Conservation (phyloP, 2,329 filamentous ascomycete species). For the Rasamsonia emersonii region DNA sequence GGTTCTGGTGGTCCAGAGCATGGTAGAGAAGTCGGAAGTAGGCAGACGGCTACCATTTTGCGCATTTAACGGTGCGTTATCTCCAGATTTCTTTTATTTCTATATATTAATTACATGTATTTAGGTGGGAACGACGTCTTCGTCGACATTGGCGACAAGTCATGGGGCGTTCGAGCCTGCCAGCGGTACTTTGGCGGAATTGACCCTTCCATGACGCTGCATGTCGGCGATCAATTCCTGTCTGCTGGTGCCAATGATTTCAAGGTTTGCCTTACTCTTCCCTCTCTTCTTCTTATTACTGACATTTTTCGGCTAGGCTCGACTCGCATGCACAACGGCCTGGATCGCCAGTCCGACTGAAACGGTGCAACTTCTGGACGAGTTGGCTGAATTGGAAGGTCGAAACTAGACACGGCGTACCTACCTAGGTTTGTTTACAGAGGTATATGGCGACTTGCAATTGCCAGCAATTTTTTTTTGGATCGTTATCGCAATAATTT, state of each 20-base stretch:
- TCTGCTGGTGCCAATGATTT: slow-evolving; percentile 96
- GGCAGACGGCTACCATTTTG: slow-evolving; percentile 74
- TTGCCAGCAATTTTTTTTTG: no score
- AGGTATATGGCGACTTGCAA: no score
- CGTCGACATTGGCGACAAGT: slow-evolving; percentile 97
- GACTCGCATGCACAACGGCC: slow-evolving; percentile 84
- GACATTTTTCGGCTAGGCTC: slow-evolving; percentile 41
- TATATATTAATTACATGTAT: slow-evolving; percentile 1
- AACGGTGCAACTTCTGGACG: slow-evolving; percentile 82
- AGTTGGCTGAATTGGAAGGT: slow-evolving; percentile 52
- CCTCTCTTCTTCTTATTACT: not conserved
- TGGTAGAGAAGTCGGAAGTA: slow-evolving; percentile 69
- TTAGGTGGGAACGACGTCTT: slow-evolving; percentile 86
- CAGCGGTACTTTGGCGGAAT: slow-evolving; percentile 82
- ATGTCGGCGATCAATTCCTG: slow-evolving; percentile 93
- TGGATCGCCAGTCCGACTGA: slow-evolving; percentile 93
- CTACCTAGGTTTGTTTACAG: no score
- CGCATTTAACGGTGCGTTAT: slow-evolving; percentile 70
- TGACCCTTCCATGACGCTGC: slow-evolving; percentile 68
- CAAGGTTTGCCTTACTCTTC: slow-evolving; percentile 47
- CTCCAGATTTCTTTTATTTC: not conserved
- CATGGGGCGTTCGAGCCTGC: slow-evolving; percentile 86
- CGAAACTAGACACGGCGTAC: slow-evolving; percentile 2
- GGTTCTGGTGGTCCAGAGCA: slow-evolving; percentile 87
- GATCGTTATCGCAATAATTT: no score